A percentile compares a stretch with the other conserved stretches of the same genome.
Conservation (phyloP, 495 filamentous ascomycete genomes). For the Copromyces sp. region DNA sequence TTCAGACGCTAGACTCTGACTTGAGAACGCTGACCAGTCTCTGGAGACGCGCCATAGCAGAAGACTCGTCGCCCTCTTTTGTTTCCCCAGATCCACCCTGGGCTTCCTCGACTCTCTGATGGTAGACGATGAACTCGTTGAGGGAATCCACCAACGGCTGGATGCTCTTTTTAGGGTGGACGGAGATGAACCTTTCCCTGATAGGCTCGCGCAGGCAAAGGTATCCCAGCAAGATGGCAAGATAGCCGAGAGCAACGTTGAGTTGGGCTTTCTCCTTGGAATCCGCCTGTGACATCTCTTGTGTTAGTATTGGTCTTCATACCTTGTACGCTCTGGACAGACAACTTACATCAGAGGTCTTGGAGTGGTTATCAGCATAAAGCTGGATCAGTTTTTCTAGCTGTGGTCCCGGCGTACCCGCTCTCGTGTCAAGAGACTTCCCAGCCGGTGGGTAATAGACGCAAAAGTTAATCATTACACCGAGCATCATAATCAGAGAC, state of each 20-base stretch:
- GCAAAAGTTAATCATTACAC: slow-evolving; percentile 80
- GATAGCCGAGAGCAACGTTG: slow-evolving; percentile 85
- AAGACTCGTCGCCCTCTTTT: slow-evolving; percentile 27
- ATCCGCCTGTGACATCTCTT: slow-evolving; percentile 48
- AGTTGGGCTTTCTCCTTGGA: slow-evolving; percentile 73
- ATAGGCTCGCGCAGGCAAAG: slow-evolving; percentile 54
- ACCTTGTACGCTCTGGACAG: slow-evolving; percentile 28
- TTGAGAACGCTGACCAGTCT: slow-evolving; percentile 29
- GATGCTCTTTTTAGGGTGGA: slow-evolving; percentile 50
- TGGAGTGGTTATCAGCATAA: slow-evolving; percentile 43
- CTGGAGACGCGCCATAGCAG: slow-evolving; percentile 51
- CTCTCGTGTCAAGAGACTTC: slow-evolving; percentile 24
- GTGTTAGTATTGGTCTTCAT: slow-evolving; percentile 29
- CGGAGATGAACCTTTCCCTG: slow-evolving; percentile 36
- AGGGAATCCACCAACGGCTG: slow-evolving; percentile 61
- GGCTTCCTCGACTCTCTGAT: slow-evolving; percentile 60
- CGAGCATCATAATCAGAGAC: slow-evolving; percentile 66
- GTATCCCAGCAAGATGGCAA: slow-evolving; percentile 75
- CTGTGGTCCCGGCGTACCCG: slow-evolving; percentile 17
- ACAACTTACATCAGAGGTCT: slow-evolving; percentile 38
- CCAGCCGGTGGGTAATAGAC: slow-evolving; percentile 56
- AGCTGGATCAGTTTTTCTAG: slow-evolving; percentile 37
- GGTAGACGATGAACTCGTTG: slow-evolving; percentile 72
- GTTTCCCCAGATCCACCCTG: slow-evolving; percentile 37
- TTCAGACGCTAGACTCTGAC: slow-evolving; percentile 2